These are phyloP conservation scores for Trichoderma atrobrunneum DNA, from an alignment of 2,329 filamentous ascomycete genomes.

Conservation along the genomic window DNA sequence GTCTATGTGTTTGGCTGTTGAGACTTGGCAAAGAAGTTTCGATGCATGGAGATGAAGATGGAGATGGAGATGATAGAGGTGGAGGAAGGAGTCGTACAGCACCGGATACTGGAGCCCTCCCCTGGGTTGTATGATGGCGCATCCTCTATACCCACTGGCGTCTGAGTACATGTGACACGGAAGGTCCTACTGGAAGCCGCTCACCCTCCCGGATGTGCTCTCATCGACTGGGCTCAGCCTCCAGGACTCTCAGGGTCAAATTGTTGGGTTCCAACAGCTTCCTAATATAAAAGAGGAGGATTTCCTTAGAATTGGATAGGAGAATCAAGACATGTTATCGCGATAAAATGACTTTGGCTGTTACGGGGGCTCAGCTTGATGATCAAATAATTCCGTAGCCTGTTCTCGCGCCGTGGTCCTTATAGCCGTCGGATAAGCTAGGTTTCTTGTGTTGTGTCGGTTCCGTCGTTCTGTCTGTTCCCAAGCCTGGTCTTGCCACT, in stretches of 20 bases:
- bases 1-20: neutral
- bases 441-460: slow-evolving; percentile 6
- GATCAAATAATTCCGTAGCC: neutral
- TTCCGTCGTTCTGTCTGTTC: slow-evolving; percentile 29
- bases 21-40: neutral
- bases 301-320: too few species aligned
- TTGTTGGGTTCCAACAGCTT: too few species aligned
- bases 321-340: neutral
- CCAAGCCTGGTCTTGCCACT: slow-evolving; percentile 35
- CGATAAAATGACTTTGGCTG: neutral
- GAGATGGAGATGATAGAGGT: neutral
- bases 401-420: neutral
- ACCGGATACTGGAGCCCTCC: too few species aligned
- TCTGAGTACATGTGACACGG: too few species aligned
- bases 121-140: too few species aligned
- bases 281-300: too few species aligned
- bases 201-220: too few species aligned
- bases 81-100: too few species aligned
- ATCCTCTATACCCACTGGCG: too few species aligned
- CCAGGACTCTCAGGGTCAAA: too few species aligned
- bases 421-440: neutral
- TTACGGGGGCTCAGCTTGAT: neutral
- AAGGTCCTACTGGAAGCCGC: too few species aligned
- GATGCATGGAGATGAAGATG: neutral
- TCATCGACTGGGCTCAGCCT: too few species aligned